These are phyloP conservation scores for Podosphaera leucotricha DNA, from an alignment of 2,329 filamentous ascomycete species.

Conservation along the genomic window DNA sequence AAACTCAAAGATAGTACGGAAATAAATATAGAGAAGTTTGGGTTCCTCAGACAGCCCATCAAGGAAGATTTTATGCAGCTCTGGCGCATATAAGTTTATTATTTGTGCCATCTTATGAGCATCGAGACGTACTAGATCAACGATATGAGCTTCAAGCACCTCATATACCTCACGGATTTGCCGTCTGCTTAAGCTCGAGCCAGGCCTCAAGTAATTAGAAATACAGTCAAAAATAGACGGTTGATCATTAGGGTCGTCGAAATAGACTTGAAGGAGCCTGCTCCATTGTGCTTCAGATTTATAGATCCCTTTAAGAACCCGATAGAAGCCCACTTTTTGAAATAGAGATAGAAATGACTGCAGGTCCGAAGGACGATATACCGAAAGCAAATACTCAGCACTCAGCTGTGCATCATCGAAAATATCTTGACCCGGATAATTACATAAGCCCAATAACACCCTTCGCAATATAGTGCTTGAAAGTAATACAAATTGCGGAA, in stretches of 20 bases:
- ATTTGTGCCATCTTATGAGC: conserved; percentile 29
- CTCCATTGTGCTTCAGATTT: conserved; percentile 57
- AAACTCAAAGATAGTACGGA: conserved; percentile 51
- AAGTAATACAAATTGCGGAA: conserved; percentile 81
- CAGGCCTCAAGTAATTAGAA: conserved; percentile 44
- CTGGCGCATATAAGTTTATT: conserved; percentile 29
- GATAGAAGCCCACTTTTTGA: conserved; percentile 59
- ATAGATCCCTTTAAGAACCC: conserved; percentile 78
- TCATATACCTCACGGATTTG: conserved; percentile 49
- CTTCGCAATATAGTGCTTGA: conserved; percentile 66
- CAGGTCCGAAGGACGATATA: conserved; percentile 75
- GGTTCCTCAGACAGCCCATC: conserved; percentile 27
- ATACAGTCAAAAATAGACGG: conserved; percentile 60
- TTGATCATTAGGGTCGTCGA: conserved; percentile 62
- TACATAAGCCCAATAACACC: conserved; percentile 61
- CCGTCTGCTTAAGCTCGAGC: conserved; percentile 37
- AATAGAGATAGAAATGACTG: conserved; percentile 54
- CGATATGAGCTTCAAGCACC: conserved; percentile 32
- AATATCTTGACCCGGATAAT: conserved; percentile 57
- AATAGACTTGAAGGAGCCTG: conserved; percentile 55
- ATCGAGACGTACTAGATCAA: conserved; percentile 32
- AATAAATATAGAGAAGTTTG: conserved; percentile 37
- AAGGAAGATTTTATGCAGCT: conserved; percentile 31
- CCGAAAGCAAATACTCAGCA: conserved; percentile 77
- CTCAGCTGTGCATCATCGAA: conserved; percentile 93